These are phyloP conservation scores for Pythium rishiriense DNA, from an alignment of 352 stramenopile genomes.

Conservation along the genomic window DNA sequence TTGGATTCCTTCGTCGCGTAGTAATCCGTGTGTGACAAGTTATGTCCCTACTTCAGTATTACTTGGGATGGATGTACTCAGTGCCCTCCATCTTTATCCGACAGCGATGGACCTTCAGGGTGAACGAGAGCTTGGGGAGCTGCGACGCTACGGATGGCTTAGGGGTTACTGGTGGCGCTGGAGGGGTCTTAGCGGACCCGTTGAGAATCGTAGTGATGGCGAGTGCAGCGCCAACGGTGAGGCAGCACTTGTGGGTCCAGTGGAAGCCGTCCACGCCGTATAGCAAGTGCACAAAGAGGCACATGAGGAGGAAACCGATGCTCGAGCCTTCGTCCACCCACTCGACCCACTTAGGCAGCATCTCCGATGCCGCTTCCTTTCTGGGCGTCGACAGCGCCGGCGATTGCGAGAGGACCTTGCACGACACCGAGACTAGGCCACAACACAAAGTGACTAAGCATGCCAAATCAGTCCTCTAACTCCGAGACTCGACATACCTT, in stretches of 20 bases:
- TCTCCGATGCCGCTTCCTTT: slow-evolving; percentile 30
- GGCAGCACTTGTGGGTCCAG: slow-evolving; percentile 85
- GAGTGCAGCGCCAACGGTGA: slow-evolving; percentile 75
- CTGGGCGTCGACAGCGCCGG: slow-evolving; percentile 31
- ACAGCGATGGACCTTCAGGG: slow-evolving; percentile 76
- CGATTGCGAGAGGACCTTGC: slow-evolving; percentile 61
- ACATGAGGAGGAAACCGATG: slow-evolving; percentile 82
- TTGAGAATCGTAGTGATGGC: slow-evolving; percentile 85
- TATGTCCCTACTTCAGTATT: too few species aligned
- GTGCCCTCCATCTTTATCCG: slow-evolving; percentile 79
- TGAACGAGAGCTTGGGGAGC: slow-evolving; percentile 78
- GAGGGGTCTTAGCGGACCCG: slow-evolving; percentile 43
- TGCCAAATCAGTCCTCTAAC: not conserved
- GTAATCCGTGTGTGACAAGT: too few species aligned
- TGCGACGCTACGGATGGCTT: slow-evolving; percentile 54
- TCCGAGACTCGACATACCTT: slow-evolving; percentile 26
- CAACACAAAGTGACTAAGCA: not conserved
- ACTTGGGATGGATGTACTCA: slow-evolving; percentile 62
- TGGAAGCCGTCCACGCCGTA: slow-evolving; percentile 85
- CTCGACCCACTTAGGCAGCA: slow-evolving; percentile 69
- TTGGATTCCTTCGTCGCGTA: too few species aligned
- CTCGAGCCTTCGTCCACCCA: slow-evolving; percentile 77
- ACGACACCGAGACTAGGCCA: slow-evolving; percentile 61
- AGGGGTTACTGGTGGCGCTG: slow-evolving; percentile 36
- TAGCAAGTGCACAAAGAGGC: slow-evolving; percentile 79